Evolutionary conservation across 345 rosid species (phyloP).

Genomic region (Bruguiera gymnorhiza): DNA sequence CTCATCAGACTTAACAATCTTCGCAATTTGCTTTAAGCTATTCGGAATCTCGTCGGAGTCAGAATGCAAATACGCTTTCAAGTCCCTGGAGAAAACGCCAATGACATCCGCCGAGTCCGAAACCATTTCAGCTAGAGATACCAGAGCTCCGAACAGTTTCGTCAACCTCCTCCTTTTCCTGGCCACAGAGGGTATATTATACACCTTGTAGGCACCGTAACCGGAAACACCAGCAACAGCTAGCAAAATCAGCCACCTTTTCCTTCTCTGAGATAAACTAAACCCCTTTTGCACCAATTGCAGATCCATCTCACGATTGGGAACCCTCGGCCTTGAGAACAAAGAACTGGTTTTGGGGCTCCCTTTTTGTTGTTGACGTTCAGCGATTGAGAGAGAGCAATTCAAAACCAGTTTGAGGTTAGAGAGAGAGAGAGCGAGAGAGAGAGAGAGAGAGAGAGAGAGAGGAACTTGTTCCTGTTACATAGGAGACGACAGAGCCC

Average conservation of each 20-base stretch:
- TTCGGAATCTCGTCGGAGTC: conserved; percentile 78
- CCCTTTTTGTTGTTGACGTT: too few species aligned
- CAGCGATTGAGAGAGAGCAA: too few species aligned
- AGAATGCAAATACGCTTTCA: conserved; percentile 61
- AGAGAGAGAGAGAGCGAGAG: background rate
- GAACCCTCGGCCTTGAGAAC: conserved; percentile 6
- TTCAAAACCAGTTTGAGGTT: background rate
- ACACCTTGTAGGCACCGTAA: conserved; percentile 72
- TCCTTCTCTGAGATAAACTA: conserved; percentile 46
- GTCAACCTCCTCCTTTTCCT: conserved; percentile 58
- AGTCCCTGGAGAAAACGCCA: conserved; percentile 58
- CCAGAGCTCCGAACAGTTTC: conserved; percentile 53
- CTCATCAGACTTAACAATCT: conserved; percentile 62
- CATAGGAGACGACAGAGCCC: too few species aligned
- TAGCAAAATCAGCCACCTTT: conserved; percentile 53
- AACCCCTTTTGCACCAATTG: conserved; percentile 42
- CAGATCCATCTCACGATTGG: conserved; percentile 43
- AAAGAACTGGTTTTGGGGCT: too few species aligned
- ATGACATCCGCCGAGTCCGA: conserved; percentile 69
- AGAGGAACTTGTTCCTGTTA: background rate
- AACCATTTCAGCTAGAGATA: conserved; percentile 63
- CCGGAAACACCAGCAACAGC: conserved; percentile 65
- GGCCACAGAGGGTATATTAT: conserved; percentile 56
- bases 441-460: too few species aligned
- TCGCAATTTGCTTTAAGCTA: conserved; percentile 80